Evolutionary conservation across 225 moss, liverwort and hornwort species (phyloP).

Genomic region (Pseudisothecium myosuroides): DNA sequence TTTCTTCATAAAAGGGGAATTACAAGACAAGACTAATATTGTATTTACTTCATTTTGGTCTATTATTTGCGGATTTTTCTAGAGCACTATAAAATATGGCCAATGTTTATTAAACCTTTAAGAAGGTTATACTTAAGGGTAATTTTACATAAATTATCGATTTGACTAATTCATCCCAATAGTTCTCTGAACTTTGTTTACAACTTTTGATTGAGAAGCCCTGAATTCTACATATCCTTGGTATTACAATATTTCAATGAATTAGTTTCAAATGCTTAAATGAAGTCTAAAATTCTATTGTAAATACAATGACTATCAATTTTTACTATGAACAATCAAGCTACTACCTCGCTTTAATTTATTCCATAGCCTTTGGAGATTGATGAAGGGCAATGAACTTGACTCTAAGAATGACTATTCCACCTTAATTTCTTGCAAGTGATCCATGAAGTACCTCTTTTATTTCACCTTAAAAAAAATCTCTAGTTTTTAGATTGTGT

Average conservation of each 20-base stretch:
- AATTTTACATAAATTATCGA: neutral
- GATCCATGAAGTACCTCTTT: neutral
- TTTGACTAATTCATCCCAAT: neutral
- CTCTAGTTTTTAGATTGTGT: neutral
- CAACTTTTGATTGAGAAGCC: neutral
- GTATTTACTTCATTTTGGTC: neutral
- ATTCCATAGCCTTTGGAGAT: neutral
- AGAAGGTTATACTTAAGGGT: neutral
- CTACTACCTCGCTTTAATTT: neutral
- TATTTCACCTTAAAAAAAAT: neutral
- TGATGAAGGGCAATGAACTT: neutral
- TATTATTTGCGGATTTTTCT: neutral
- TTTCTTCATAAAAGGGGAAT: neutral
- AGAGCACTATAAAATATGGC: neutral
- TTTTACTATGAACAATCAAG: neutral
- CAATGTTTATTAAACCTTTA: neutral
- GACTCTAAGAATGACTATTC: neutral
- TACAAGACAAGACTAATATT: neutral
- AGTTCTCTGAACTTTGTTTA: fast-evolving
- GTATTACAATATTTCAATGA: neutral
- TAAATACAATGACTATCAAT: neutral
- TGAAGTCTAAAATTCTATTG: neutral
- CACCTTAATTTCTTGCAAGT: neutral
- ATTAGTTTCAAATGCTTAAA: neutral
- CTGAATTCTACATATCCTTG: fast-evolving